Percentiles rank a stretch among this genome's conserved stretches.
These are phyloP conservation scores for Solanum paucissectum DNA, from an alignment of 257 asterid species.

Conservation along the genomic window DNA sequence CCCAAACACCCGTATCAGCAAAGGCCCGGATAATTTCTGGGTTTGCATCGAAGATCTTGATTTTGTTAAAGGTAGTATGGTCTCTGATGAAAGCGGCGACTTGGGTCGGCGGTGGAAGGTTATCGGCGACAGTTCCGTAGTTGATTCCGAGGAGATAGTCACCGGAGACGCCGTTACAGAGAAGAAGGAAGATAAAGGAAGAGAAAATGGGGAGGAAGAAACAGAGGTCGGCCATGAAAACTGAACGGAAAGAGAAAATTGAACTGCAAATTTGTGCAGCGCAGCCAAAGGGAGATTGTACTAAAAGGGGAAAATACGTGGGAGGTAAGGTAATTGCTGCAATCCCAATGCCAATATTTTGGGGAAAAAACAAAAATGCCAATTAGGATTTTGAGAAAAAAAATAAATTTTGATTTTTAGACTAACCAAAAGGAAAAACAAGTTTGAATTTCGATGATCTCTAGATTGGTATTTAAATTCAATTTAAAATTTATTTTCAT, in stretches of 20 bases:
- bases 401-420: neutral
- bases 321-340: neutral
- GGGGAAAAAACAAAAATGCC: neutral
- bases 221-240: neutral
- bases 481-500: too few relatives aligned
- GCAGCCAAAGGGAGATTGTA: neutral
- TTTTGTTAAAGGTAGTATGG: neutral
- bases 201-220: neutral
- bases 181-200: neutral
- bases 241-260: neutral
- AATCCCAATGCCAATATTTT: neutral
- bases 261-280: neutral
- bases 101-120: constrained; percentile 7
- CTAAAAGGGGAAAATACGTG: neutral
- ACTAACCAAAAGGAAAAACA: neutral
- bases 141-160: constrained; percentile 7
- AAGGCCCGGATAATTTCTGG: constrained; percentile 8
- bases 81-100: constrained; percentile 1
- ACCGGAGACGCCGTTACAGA: neutral
- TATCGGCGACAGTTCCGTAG: constrained; percentile 14
- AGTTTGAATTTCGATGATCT: neutral
- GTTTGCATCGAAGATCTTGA: constrained; percentile 9
- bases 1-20: neutral
- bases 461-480: neutral
- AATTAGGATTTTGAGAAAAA: neutral